phyloP scores from a whole-genome alignment of 2,329 filamentous ascomycete genomes.

The Ophiostoma piceae region DNA sequence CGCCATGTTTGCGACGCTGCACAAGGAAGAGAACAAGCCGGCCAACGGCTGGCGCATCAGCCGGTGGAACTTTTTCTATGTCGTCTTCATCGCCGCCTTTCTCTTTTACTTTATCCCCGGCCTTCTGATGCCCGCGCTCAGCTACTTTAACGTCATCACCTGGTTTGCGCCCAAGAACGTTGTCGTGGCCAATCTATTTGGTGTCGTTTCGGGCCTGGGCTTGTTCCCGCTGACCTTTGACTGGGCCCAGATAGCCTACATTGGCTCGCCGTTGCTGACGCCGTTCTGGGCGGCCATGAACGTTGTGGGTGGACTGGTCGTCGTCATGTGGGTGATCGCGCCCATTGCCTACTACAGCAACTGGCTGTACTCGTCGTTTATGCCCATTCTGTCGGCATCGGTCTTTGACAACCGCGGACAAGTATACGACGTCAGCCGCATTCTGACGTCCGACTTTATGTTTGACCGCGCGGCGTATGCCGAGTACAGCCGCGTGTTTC shows the following conservation, averaged over 20 bases:
- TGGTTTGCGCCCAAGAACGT: constrained; percentile 85
- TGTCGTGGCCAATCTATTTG: constrained; percentile 81
- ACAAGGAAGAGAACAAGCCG: constrained; percentile 75
- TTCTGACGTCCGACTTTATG: constrained; percentile 69
- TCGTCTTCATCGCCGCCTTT: constrained; percentile 66
- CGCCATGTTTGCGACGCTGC: constrained; percentile 81
- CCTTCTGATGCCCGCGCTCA: constrained; percentile 74
- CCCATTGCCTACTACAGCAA: constrained; percentile 78
- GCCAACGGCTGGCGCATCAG: constrained; percentile 80
- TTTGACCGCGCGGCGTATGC: constrained; percentile 73
- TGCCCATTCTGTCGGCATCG: constrained; percentile 77
- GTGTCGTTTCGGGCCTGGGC: constrained; percentile 76
- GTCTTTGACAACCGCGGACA: constrained; percentile 82
- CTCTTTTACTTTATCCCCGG: constrained; percentile 82
- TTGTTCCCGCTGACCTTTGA: constrained; percentile 84
- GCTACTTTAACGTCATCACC: constrained; percentile 83
- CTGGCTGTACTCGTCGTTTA: constrained; percentile 72
- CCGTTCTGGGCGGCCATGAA: constrained; percentile 86
- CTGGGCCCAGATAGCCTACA: constrained; percentile 85
- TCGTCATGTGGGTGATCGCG: constrained; percentile 81
- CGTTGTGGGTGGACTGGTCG: constrained; percentile 70
- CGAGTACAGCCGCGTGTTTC: constrained; percentile 75
- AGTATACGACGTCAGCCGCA: constrained; percentile 74
- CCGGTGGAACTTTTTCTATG: constrained; percentile 77
- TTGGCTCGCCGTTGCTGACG: constrained; percentile 76